Evolutionary conservation across 495 filamentous ascomycete species (phyloP), one percentile per base, ranked within the genome.

Genomic region (Lindgomyces ingoldianus): DNA sequence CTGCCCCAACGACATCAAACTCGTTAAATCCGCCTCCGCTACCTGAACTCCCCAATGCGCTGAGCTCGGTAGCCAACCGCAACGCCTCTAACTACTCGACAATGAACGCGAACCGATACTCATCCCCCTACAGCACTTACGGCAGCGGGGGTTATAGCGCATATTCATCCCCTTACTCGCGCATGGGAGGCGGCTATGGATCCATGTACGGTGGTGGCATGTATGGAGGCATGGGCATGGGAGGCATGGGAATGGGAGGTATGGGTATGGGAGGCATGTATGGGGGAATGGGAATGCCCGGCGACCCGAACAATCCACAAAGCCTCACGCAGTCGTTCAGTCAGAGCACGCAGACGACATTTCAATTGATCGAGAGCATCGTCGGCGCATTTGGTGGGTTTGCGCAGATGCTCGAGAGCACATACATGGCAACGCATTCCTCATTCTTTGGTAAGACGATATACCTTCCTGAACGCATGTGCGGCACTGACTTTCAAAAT

Each of bases 361-460:
- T 99, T 73, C 94, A 98, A 81, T 90, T 98, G 81, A 91, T 99
- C 42, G 95, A 99, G 79, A 94, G 91, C 65, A 89, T 99, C 45
- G 94, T 98, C n/a, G 89, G 91, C n/a, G 93, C 95, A 16, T 97
- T 94, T 77, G 91, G 93, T 27, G 95, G 95, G 1, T 96, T 99
- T 73, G 93, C 95, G 18, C 95, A 99, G 81, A 98, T 99, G 95
- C 83, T 99, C 11, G 94, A 99, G 78, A 97, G 93, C 76, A 98
- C 95, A 11, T 99, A 96, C 70, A 98, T 99, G 95, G 94, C 95
- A n/a, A 99, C 95, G 2, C 95, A 98, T 79, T 95, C 90, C 51
- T 93, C 89, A 52, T 99, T 99, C 78, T 98, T 98, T 74, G 94
- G 93, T 98, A 85, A 74, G 89, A 81, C 10, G 4, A 12, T 22